phyloP scores from a whole-genome alignment of 2,329 filamentous ascomycete species.

The Aureobasidium subglaciale region DNA sequence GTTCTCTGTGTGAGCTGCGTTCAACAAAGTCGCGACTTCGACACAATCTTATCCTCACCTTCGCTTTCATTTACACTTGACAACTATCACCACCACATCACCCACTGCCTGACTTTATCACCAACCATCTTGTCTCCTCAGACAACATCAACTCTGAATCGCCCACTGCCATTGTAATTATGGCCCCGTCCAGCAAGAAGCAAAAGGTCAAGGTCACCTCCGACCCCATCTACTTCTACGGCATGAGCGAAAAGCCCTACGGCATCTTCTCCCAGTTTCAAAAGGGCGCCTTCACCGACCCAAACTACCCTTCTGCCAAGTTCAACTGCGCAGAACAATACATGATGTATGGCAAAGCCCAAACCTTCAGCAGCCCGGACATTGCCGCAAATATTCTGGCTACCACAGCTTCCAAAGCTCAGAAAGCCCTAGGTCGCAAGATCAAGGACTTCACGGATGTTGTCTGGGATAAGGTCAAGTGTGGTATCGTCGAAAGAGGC shows the following conservation, averaged over 20 bases:
- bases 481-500: slow-evolving; percentile 50
- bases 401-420: slow-evolving; percentile 22
- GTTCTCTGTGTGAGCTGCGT: too few relatives aligned
- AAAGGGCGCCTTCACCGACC: slow-evolving; percentile 9
- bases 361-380: background rate
- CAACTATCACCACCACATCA: too few relatives aligned
- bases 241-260: slow-evolving; percentile 36
- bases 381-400: background rate
- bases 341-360: slow-evolving; percentile 13
- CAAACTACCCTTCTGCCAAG: background rate
- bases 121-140: background rate
- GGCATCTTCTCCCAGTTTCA: slow-evolving; percentile 62
- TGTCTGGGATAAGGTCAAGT: slow-evolving; percentile 47
- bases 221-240: slow-evolving; percentile 31
- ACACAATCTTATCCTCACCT: too few relatives aligned
- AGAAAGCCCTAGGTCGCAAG: slow-evolving; percentile 49
- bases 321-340: slow-evolving; percentile 11
- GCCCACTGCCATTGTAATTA: background rate
- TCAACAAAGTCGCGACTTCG: too few relatives aligned
- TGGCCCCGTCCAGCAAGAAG: background rate
- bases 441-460: slow-evolving; percentile 47
- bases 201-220: background rate
- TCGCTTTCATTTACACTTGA: too few relatives aligned
- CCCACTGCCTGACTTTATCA: too few relatives aligned
- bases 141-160: background rate